Base-by-base conservation (phyloP, 345 rosid species). In the Eucalyptus dawsonii region DNA sequence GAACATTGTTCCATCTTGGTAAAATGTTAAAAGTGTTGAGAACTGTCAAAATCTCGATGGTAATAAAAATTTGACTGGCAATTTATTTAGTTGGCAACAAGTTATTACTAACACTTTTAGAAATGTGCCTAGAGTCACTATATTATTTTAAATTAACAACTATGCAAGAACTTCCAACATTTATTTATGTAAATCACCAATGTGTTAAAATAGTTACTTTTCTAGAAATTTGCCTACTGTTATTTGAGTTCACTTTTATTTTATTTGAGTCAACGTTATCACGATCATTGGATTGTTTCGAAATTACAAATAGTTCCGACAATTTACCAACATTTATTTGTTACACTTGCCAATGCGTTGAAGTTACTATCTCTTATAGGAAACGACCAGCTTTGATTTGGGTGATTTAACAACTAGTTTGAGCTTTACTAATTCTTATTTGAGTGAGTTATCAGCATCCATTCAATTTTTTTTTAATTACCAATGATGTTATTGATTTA, bases 1-100 rank as follows among this genome's bases (percentile, higher is more conserved):
- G n/a, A n/a, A n/a, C 58, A 53, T 69, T 69, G 80, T 69, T 69
- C 44, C 44, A 69, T 69, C 3, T 9, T 17, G 22, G 24, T 16
- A 16, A 69, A 31, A 69, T 15, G 1, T 65, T 31, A 27, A 0
- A n/a, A n/a, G 37, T 14, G 37, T 65, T 0, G 76, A 14, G 19
- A 65, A n/a, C 34, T 14, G 11, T 65, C 17, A n/a, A 65, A 65
- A 15, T 65, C 9, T 8, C 10, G 5, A 7, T 65, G 40, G 40
- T n/a, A 62, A 62, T n/a, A 65, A 65, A 65, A 14, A 14, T 14
- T 14, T 65, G 21, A 8, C 40, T 65, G 5, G 19, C 19, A 14
- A 65, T 16, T 65, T 65, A 1, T n/a, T 0, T n/a, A 65, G 37
- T 65, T 7, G 17, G 17, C 76, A 2, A 29, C 37, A 65, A 15